A percentile compares a stretch with the other conserved stretches of the same genome.
phyloP scores from a whole-genome alignment of 352 stramenopile genomes.

The Globisporangium uncinulatum region DNA sequence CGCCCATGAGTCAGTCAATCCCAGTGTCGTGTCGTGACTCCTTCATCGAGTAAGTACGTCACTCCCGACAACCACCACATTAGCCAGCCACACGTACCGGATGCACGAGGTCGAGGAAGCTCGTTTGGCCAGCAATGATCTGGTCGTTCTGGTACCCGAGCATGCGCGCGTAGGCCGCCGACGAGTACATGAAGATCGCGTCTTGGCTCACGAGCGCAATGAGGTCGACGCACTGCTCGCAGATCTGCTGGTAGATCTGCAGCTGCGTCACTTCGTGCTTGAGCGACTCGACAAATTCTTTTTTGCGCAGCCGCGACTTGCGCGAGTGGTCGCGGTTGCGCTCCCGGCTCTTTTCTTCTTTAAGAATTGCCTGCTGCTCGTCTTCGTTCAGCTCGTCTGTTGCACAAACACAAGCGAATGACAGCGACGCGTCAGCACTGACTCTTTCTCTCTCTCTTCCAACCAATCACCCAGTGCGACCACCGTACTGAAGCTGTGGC shows the following conservation, averaged over 20 bases:
- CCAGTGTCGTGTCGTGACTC: neutral
- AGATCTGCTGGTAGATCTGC: slow-evolving; percentile 84
- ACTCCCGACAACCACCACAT: no score
- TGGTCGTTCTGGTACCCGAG: slow-evolving; percentile 77
- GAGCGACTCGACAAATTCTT: slow-evolving; percentile 93
- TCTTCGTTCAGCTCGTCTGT: slow-evolving; percentile 75
- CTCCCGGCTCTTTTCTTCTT: slow-evolving; percentile 85
- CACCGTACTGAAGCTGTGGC: slow-evolving; percentile 36
- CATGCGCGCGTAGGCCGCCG: slow-evolving; percentile 58
- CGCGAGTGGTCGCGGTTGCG: slow-evolving; percentile 94
- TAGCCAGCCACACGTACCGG: no score
- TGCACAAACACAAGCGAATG: neutral
- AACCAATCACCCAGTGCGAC: neutral
- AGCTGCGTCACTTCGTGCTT: slow-evolving; percentile 85
- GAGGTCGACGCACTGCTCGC: slow-evolving; percentile 73
- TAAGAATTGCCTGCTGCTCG: slow-evolving; percentile 70
- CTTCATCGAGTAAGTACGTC: no score
- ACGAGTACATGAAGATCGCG: slow-evolving; percentile 63
- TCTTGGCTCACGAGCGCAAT: slow-evolving; percentile 71
- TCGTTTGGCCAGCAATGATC: slow-evolving; percentile 64
- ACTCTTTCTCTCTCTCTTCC: neutral
- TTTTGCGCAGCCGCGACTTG: slow-evolving; percentile 93
- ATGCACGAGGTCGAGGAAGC: slow-evolving; percentile 82
- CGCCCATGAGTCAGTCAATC: neutral
- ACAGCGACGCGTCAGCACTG: no score